Conservation (phyloP, 768 basidiomycete species). For the Phlebiopsis flavidoalba region DNA sequence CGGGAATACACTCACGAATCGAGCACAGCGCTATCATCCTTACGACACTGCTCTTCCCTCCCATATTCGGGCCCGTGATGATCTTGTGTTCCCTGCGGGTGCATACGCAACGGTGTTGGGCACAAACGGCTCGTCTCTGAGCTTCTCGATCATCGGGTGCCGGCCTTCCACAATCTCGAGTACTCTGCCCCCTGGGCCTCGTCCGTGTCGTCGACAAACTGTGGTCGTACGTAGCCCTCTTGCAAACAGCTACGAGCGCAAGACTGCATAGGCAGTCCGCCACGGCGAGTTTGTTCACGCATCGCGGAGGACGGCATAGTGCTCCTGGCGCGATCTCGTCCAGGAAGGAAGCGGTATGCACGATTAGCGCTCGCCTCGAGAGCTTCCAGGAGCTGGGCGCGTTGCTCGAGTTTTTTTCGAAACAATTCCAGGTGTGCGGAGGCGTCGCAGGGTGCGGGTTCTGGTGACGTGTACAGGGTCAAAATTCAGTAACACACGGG, state of each 20-base stretch:
- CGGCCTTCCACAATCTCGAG: slow-evolving; percentile 80
- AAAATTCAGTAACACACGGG: background rate
- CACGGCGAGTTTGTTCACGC: slow-evolving; percentile 76
- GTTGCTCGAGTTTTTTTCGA: slow-evolving; percentile 62
- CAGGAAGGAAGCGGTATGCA: slow-evolving; percentile 66
- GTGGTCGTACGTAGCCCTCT: slow-evolving; percentile 73
- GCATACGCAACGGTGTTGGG: slow-evolving; percentile 75
- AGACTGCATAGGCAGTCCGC: slow-evolving; percentile 88
- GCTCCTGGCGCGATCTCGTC: slow-evolving; percentile 57
- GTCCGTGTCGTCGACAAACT: slow-evolving; percentile 62
- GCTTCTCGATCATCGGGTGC: slow-evolving; percentile 88
- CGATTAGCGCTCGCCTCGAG: slow-evolving; percentile 60
- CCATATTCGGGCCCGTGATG: slow-evolving; percentile 86
- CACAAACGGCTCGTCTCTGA: slow-evolving; percentile 78
- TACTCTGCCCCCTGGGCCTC: slow-evolving; percentile 17
- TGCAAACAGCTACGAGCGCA: slow-evolving; percentile 72
- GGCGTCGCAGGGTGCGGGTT: slow-evolving; percentile 68
- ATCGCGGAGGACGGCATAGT: slow-evolving; percentile 70
- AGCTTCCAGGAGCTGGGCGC: slow-evolving; percentile 69
- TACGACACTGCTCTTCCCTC: slow-evolving; percentile 83
- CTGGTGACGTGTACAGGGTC: slow-evolving; percentile 29
- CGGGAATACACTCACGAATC: slow-evolving; percentile 27
- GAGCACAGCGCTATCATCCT: slow-evolving; percentile 73
- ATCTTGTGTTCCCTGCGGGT: slow-evolving; percentile 60
- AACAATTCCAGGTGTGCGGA: slow-evolving; percentile 68